Evolutionary conservation across 306 rosid species (phyloP).

Genomic region (Alnus rubra): DNA sequence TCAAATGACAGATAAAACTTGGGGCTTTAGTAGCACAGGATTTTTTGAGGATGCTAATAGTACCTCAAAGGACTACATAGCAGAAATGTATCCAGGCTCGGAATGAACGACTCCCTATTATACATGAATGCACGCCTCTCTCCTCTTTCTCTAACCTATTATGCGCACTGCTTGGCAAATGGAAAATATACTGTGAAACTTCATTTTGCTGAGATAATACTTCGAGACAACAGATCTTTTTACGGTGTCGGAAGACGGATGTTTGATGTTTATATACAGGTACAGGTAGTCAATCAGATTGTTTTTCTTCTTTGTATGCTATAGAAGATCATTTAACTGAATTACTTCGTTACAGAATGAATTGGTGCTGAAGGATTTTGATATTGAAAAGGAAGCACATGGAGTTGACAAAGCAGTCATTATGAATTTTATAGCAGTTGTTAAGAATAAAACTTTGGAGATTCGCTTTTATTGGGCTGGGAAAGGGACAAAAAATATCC

Average conservation of each 20-base stretch:
- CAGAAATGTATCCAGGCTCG: constrained; percentile 26
- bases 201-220: constrained; percentile 27
- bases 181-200: constrained; percentile 28
- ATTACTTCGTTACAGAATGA: too few species aligned
- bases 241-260: too few species aligned
- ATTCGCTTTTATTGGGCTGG: constrained; percentile 70
- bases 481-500: constrained; percentile 60
- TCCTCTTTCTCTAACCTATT: constrained; percentile 52
- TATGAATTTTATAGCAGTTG: constrained; percentile 34
- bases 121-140: constrained; percentile 53
- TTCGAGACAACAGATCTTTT: too few species aligned
- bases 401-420: constrained; percentile 43
- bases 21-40: constrained; percentile 78
- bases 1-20: constrained; percentile 8
- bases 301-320: too few species aligned
- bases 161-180: constrained; percentile 60
- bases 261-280: too few species aligned
- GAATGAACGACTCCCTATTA: constrained; percentile 35
- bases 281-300: too few species aligned
- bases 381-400: constrained; percentile 22
- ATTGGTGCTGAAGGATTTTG: too few species aligned
- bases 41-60: constrained; percentile 42
- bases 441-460: constrained; percentile 38
- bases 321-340: too few species aligned
- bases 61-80: constrained; percentile 26